Conservation (phyloP, 176 grass and related monocot genomes). For the Calamus simplicifolius region DNA sequence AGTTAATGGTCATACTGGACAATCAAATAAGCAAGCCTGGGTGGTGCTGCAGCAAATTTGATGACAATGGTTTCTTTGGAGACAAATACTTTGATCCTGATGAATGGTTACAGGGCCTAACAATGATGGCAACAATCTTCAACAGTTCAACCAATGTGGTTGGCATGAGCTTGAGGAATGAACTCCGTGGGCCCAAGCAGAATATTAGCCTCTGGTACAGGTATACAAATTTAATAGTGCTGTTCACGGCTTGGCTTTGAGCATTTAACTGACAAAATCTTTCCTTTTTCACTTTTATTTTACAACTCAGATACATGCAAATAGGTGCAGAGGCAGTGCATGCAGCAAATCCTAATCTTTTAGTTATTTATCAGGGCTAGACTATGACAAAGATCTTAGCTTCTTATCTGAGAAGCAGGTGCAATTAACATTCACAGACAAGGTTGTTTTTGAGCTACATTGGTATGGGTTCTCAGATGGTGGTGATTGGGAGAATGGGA, state of each 20-base stretch:
- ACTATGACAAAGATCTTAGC: slow-evolving; percentile 73
- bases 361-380: slow-evolving; percentile 78
- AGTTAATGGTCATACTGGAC: slow-evolving; percentile 94
- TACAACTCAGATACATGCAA: slow-evolving; percentile 75
- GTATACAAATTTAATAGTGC: slow-evolving; percentile 20
- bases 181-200: slow-evolving; percentile 64
- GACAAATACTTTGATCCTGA: slow-evolving; percentile 75
- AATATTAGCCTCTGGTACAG: slow-evolving; percentile 93
- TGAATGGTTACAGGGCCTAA: slow-evolving; percentile 76
- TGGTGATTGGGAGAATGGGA: slow-evolving; percentile 52
- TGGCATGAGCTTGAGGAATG: slow-evolving; percentile 89
- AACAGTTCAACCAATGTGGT: slow-evolving; percentile 57
- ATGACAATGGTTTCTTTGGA: slow-evolving; percentile 83
- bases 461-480: slow-evolving; percentile 97
- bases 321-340: slow-evolving; percentile 79
- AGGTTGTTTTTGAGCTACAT: slow-evolving; percentile 82
- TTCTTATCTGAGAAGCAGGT: slow-evolving; percentile 49
- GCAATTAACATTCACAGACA: slow-evolving; percentile 54
- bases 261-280: no score
- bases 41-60: slow-evolving; percentile 74
- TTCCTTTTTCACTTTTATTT: slow-evolving; percentile 6
- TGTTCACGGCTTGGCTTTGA: background rate
- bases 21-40: slow-evolving; percentile 87
- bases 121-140: slow-evolving; percentile 72
- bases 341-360: slow-evolving; percentile 56